These are phyloP conservation scores for Didymella pomorum DNA, from an alignment of 2,329 filamentous ascomycete genomes.

Conservation along the genomic window DNA sequence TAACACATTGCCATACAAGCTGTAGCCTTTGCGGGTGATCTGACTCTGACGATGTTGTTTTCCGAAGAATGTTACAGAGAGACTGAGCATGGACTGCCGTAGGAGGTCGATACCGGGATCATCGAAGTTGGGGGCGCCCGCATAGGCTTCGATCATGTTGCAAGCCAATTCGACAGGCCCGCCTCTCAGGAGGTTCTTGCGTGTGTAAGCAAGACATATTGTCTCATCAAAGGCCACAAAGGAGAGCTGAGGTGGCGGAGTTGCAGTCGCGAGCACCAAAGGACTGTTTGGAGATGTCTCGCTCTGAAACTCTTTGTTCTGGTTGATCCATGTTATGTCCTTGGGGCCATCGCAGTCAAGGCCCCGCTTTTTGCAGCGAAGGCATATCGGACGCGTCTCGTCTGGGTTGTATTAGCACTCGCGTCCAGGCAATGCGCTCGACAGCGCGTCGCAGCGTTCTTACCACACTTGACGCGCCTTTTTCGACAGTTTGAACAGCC, in stretches of 20 bases:
- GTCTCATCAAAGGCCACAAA: constrained; percentile 36
- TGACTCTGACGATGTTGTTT: constrained; percentile 32
- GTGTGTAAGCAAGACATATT: constrained; percentile 39
- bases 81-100: constrained; percentile 34
- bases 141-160: constrained; percentile 28
- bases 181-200: constrained; percentile 36
- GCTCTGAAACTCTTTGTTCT: constrained; percentile 15
- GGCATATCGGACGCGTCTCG: constrained; percentile 36
- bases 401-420: constrained; percentile 24
- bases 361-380: constrained; percentile 36
- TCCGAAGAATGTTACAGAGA: constrained; percentile 39
- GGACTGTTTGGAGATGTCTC: constrained; percentile 1
- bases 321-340: constrained; percentile 34
- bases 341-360: constrained; percentile 38
- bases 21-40: constrained; percentile 33
- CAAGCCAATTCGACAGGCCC: constrained; percentile 39
- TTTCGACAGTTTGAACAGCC: constrained; percentile 39
- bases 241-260: constrained; percentile 22
- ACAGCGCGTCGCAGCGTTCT: constrained; percentile 6
- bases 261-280: background rate
- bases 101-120: constrained; percentile 31
- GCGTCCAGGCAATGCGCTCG: background rate
- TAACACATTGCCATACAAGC: constrained; percentile 36
- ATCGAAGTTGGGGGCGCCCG: background rate
- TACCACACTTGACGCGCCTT: constrained; percentile 41